Percentiles rank a stretch among this genome's conserved stretches.
These are phyloP conservation scores for Cinnamomum micranthum DNA, from an alignment of 164 flowering plant genomes.

Conservation along the genomic window DNA sequence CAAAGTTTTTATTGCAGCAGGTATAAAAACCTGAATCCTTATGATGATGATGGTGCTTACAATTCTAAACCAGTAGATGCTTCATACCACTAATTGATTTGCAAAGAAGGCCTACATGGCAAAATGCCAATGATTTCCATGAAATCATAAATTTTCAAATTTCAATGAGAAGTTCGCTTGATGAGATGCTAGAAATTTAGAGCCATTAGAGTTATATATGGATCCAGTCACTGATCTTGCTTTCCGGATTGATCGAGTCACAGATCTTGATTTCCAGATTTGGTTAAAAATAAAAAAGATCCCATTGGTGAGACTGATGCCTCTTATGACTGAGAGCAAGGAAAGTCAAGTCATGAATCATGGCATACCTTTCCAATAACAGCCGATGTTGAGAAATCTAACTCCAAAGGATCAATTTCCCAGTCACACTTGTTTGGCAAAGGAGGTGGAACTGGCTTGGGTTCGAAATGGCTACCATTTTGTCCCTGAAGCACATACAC, in stretches of 20 bases:
- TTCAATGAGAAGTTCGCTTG: no score
- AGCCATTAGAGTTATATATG: neutral
- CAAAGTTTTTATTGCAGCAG: neutral
- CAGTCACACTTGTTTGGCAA: constrained; percentile 96
- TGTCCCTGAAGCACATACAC: constrained; percentile 70
- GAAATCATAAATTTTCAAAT: no score
- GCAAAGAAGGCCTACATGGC: neutral
- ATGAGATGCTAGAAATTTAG: neutral
- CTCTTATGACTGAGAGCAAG: neutral
- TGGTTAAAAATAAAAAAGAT: neutral
- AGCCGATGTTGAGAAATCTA: constrained; percentile 73
- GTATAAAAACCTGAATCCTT: neutral
- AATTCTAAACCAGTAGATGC: neutral
- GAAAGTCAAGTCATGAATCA: neutral
- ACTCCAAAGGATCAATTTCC: constrained; percentile 95
- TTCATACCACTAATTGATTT: neutral
- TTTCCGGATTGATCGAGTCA: neutral
- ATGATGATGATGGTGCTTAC: neutral
- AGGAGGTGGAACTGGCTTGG: constrained; percentile 93
- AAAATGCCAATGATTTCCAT: neutral
- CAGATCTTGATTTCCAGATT: neutral
- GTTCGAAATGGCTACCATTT: constrained; percentile 98
- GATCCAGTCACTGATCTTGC: neutral
- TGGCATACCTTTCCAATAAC: constrained; percentile 77
- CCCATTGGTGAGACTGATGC: neutral